Evolutionary conservation across 73 alveolate genomes (phyloP), one percentile per base, ranked within the genome.

Genomic region (Paramecium biaurelia): DNA sequence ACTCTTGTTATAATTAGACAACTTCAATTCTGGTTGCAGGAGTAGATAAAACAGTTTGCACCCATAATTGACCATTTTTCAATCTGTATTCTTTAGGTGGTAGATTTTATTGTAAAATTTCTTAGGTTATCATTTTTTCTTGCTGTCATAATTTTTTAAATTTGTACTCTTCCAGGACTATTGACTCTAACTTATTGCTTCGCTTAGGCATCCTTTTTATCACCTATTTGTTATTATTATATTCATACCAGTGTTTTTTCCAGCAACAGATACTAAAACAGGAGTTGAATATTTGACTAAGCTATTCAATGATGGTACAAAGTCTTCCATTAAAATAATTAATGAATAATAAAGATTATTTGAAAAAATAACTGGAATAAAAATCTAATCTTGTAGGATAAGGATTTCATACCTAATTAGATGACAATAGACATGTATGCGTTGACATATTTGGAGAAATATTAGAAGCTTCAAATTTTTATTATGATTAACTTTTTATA

Each of bases 271-370:
- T 38, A 97, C 98, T 20, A 96, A 92, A 24, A 96, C 95, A 14
- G 99, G 98, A 6, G 97, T 96, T 63, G 96, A 97, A 76, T 96
- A 96, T 85, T 95, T 95, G 23, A 96, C 98, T 35, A 96, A 93
- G 4, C 98, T 95, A 92, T 92, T 92, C 37, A 85, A 76, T 70
- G 58, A 63, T 24, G 94, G 94, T 1, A 89, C 74, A 63, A 89
- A 70, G 41, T 70, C 87, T 89, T 43, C 94, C 87, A 89, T 42
- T 18, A 63, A 63, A 30, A 12, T 26, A 47, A 47, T 12, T 58
- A 21, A 58, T 58, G 9, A 63, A 63, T 63, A 63, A 63, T 63
- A 1, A 32, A 72, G 24, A 79, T 43, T 79, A 43, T 21, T 47
- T 42, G n/a, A 23, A 47, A 79, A 79, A 47, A 45, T 34, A 79